These are phyloP conservation scores for Curvularia verruculosa DNA, from an alignment of 2,329 filamentous ascomycete genomes.

Conservation along the genomic window DNA sequence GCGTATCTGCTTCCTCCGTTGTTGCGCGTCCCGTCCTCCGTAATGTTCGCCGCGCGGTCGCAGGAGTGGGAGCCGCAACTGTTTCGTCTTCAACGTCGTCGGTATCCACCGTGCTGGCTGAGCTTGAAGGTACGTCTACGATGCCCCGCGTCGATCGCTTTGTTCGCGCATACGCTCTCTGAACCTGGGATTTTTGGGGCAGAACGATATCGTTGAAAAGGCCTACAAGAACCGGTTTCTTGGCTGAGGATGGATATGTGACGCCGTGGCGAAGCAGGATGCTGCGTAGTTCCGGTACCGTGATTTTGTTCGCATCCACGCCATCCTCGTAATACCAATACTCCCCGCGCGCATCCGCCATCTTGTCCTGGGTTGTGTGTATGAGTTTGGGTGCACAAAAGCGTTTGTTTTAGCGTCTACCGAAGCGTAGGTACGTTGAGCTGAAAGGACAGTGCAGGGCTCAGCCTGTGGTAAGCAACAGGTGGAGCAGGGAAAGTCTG, in stretches of 20 bases:
- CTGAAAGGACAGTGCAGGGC: conserved; percentile 1
- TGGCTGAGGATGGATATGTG: conserved; percentile 83
- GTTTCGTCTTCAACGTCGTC: conserved; percentile 61
- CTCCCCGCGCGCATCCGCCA: conserved; percentile 46
- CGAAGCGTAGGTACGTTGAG: not conserved
- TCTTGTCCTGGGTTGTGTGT: conserved; percentile 12
- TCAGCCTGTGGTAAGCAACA: conserved; percentile 7
- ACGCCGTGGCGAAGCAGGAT: conserved; percentile 91
- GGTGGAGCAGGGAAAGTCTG: conserved; percentile 21
- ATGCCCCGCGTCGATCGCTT: conserved; percentile 90
- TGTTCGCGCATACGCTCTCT: conserved; percentile 75
- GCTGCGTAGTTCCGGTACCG: conserved; percentile 84
- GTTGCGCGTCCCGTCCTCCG: conserved; percentile 51
- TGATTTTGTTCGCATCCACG: conserved; percentile 84
- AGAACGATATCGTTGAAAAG: conserved; percentile 81
- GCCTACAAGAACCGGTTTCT: conserved; percentile 85
- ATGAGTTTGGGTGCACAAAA: not conserved
- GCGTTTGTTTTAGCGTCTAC: not conserved
- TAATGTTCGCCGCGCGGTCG: conserved; percentile 32
- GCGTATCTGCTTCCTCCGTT: conserved; percentile 44
- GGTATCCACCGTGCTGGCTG: conserved; percentile 62
- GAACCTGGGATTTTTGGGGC: conserved; percentile 77
- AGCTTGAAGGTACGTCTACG: conserved; percentile 67
- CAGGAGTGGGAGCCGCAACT: conserved; percentile 53
- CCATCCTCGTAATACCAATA: conserved; percentile 76